Evolutionary conservation across 2,329 filamentous ascomycete species (phyloP), one percentile per base, ranked within the genome.

Genomic region (Fusarium sp.): DNA sequence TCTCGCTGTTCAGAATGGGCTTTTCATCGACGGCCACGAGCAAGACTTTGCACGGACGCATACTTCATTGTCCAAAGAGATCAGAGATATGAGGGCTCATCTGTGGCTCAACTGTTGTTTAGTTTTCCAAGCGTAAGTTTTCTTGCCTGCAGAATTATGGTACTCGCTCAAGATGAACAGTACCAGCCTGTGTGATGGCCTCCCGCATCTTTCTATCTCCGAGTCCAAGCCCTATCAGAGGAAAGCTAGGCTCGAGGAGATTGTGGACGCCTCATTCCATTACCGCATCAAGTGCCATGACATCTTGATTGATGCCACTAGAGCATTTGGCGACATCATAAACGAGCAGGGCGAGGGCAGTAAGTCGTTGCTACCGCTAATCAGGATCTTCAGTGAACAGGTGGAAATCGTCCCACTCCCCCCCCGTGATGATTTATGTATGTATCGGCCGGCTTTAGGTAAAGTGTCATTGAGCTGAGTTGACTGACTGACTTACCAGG

Each of bases 41-140:
- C 47, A 42, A 61, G 58, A 61, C 47, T 61, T 61, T 61, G 36
- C 34, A 61, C 47, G 58, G 28, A 61, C 58, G 22, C 28, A 55
- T 20, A 60, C 57, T 55, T 60, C 22, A 18, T 28, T 60, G 14
- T 41, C 57, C 11, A 55, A 42, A 60, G 47, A 60, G 18, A 41
- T 42, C 36, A 60, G 26, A 41, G 47, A 42, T 26, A 28, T 12
- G 8, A 60, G 36, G 18, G 28, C 26, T 15, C 57, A 55, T 13
- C 18, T 60, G 8, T 60, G 57, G 47, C 58, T 61, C 36, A 61
- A 61, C 14, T 61, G 36, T 24, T 61, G 47, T 22, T 42, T 42
- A 26, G 58, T 61, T 20, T 61, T 61, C 20, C 58, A 61, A 41
- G 47, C 58, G 47, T 61, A 32, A 61, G 58, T 61, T 42, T 18